phyloP scores from a whole-genome alignment of 2,329 filamentous ascomycete genomes.

The Phoma sp. region DNA sequence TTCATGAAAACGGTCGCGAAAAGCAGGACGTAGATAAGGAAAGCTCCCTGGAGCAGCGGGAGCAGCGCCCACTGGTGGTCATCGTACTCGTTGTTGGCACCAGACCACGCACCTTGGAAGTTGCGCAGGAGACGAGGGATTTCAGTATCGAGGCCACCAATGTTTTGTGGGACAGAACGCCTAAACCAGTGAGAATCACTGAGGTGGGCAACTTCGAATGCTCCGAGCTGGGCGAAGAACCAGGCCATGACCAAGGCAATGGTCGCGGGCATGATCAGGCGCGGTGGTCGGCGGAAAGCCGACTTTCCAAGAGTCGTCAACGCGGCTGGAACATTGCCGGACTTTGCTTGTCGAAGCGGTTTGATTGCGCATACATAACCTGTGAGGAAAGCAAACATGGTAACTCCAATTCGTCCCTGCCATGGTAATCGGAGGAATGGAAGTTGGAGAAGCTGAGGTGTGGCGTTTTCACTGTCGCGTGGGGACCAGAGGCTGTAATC shows the following conservation, averaged over 20 bases:
- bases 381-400: slow-evolving; percentile 63
- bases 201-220: slow-evolving; percentile 54
- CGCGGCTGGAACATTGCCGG: slow-evolving; percentile 52
- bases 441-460: slow-evolving; percentile 56
- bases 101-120: slow-evolving; percentile 59
- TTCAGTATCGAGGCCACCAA: slow-evolving; percentile 54
- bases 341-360: slow-evolving; percentile 58
- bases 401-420: slow-evolving; percentile 61
- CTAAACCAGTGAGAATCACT: slow-evolving; percentile 61
- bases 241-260: slow-evolving; percentile 60
- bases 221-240: slow-evolving; percentile 56
- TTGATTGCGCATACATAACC: slow-evolving; percentile 64
- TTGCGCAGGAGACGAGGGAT: slow-evolving; percentile 53
- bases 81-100: slow-evolving; percentile 59
- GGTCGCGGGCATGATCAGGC: slow-evolving; percentile 59
- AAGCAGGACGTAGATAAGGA: slow-evolving; percentile 58
- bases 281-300: slow-evolving; percentile 60
- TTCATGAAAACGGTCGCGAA: slow-evolving; percentile 57
- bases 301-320: slow-evolving; percentile 59
- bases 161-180: slow-evolving; percentile 54
- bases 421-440: slow-evolving; percentile 62
- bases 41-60: slow-evolving; percentile 57
- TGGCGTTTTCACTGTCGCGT: slow-evolving; percentile 50
- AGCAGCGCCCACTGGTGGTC: slow-evolving; percentile 63
- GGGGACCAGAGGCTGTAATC: slow-evolving; percentile 60